phyloP scores from a whole-genome alignment of 139 green algal species.

The Coelastrella sp. region DNA sequence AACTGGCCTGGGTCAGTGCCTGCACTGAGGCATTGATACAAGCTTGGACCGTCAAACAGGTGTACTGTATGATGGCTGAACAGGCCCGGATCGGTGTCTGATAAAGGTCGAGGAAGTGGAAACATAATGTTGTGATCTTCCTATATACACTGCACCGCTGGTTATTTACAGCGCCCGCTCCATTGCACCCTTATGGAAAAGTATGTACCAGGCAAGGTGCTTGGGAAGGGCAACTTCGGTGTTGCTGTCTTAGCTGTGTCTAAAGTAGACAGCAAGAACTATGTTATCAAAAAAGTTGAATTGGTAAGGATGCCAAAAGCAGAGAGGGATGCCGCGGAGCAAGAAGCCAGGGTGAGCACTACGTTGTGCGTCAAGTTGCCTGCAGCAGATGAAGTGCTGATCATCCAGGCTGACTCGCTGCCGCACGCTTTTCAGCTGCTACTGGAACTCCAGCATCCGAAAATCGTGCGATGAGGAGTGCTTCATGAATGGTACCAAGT shows the following conservation, averaged over 20 bases:
- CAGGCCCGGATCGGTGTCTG: too few species aligned
- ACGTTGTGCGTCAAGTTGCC: background rate
- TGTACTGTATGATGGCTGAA: background rate
- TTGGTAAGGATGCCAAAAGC: slow-evolving; percentile 69
- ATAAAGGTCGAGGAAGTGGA: too few species aligned
- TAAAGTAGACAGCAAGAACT: slow-evolving; percentile 73
- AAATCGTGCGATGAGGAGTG: slow-evolving; percentile 78
- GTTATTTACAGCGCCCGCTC: too few species aligned
- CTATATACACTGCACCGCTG: too few species aligned
- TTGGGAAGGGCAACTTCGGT: slow-evolving; percentile 79
- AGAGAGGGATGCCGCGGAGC: slow-evolving; percentile 69
- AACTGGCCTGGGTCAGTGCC: too few species aligned
- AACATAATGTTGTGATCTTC: background rate
- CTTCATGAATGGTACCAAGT: slow-evolving; percentile 70
- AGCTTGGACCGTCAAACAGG: background rate
- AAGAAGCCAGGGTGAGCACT: slow-evolving; percentile 72
- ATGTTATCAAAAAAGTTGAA: slow-evolving; percentile 85
- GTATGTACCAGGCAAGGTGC: slow-evolving; percentile 61
- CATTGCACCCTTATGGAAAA: slow-evolving; percentile 55
- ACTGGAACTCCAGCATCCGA: slow-evolving; percentile 76
- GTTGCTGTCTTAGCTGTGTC: slow-evolving; percentile 64
- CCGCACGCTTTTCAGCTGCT: slow-evolving; percentile 72
- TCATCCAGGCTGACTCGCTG: too few species aligned
- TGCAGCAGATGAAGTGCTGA: background rate
- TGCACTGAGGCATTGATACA: background rate